A percentile compares a stretch with the other conserved stretches of the same genome.
These are phyloP conservation scores for Capronia epimyces DNA, from an alignment of 2,329 filamentous ascomycete species.

Conservation along the genomic window DNA sequence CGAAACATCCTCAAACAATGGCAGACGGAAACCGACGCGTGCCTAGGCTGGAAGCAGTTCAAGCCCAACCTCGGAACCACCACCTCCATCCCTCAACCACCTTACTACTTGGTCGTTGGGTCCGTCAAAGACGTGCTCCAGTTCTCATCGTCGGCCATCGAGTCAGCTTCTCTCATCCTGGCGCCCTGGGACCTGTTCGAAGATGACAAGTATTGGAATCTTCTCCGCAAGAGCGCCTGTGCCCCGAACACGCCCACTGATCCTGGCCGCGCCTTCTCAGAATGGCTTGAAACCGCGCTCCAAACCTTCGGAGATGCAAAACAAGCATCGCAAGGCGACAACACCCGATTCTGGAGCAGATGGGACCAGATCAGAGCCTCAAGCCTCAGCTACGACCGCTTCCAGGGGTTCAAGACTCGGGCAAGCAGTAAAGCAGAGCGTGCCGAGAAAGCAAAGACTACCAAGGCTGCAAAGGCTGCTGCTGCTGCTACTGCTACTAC, in stretches of 20 bases:
- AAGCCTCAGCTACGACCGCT: constrained; percentile 8
- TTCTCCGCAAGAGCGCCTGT: constrained; percentile 48
- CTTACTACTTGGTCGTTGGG: constrained; percentile 46
- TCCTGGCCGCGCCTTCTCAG: constrained; percentile 46
- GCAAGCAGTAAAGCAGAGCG: neutral
- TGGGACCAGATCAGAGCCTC: constrained; percentile 13
- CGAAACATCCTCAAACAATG: constrained; percentile 54
- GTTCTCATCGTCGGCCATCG: constrained; percentile 43
- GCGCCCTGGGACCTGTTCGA: constrained; percentile 49
- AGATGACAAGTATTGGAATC: constrained; percentile 44
- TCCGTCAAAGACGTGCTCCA: constrained; percentile 37
- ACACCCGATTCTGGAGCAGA: constrained; percentile 9
- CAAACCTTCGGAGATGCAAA: constrained; percentile 32
- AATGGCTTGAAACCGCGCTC: constrained; percentile 50
- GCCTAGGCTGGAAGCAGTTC: constrained; percentile 2
- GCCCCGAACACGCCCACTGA: constrained; percentile 39
- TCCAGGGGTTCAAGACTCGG: constrained; percentile 8
- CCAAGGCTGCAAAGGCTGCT: neutral
- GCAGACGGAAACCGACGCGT: constrained; percentile 50
- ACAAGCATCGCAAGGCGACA: neutral
- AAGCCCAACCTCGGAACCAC: neutral
- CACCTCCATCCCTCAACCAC: constrained; percentile 27
- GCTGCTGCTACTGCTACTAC: neutral
- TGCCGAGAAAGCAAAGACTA: neutral
- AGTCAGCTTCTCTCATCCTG: constrained; percentile 51